Evolutionary conservation across 305 asterid genomes (phyloP).

Genomic region (Rubia balearica): DNA sequence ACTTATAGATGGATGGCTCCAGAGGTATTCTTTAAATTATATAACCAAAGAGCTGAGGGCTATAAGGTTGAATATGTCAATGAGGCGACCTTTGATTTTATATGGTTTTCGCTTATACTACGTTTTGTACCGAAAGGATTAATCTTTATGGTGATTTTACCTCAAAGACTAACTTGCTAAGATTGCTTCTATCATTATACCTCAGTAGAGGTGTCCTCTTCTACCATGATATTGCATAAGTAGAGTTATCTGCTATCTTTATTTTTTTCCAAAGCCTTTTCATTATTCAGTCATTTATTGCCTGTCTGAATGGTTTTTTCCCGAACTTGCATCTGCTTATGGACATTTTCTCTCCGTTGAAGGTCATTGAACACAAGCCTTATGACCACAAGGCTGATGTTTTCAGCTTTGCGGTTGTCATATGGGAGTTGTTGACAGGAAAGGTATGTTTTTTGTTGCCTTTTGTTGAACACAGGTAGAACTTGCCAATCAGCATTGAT

Average conservation of each 20-base stretch:
- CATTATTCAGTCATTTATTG: background rate
- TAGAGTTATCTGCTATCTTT: background rate
- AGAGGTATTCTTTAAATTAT: conserved; percentile 47
- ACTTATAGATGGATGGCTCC: conserved; percentile 99
- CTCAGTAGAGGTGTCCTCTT: background rate
- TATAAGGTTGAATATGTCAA: background rate
- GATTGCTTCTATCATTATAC: background rate
- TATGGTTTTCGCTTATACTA: background rate
- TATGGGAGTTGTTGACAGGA: conserved; percentile 92
- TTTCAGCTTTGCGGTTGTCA: conserved; percentile 81
- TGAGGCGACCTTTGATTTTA: background rate
- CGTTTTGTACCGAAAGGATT: background rate
- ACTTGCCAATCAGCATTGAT: background rate
- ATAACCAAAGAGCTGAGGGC: background rate
- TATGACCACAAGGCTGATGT: conserved; percentile 91
- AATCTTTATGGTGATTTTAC: background rate
- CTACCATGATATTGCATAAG: background rate
- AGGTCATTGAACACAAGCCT: conserved; percentile 90
- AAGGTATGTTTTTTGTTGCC: conserved; percentile 42
- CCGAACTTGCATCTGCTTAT: conserved; percentile 21
- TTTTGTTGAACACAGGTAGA: conserved; percentile 8
- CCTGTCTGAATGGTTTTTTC: background rate
- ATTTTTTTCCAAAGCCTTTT: background rate
- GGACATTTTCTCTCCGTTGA: conserved; percentile 27
- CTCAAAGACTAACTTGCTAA: background rate